phyloP scores from a whole-genome alignment of 495 filamentous ascomycete species.

The Apodospora peruviana region DNA sequence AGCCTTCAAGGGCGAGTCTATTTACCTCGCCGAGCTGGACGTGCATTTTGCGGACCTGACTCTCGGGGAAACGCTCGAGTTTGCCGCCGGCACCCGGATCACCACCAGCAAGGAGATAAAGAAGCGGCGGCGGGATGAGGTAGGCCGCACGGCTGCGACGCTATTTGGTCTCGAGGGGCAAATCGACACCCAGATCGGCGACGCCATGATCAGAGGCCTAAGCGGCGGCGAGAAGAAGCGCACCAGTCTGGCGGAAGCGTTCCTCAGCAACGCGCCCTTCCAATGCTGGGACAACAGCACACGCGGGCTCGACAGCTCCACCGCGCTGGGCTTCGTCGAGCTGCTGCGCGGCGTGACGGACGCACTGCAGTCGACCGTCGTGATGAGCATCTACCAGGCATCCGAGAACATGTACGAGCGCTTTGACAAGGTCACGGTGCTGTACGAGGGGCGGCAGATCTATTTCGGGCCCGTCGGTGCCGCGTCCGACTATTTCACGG shows the following conservation, averaged over 20 bases:
- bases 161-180: slow-evolving; percentile 21
- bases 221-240: slow-evolving; percentile 55
- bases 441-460: slow-evolving; percentile 60
- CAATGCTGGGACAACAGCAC: slow-evolving; percentile 64
- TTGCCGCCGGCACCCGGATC: slow-evolving; percentile 52
- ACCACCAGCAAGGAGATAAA: neutral
- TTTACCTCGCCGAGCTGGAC: slow-evolving; percentile 76
- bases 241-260: slow-evolving; percentile 45
- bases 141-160: slow-evolving; percentile 59
- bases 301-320: slow-evolving; percentile 67
- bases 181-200: slow-evolving; percentile 68
- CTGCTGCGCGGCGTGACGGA: slow-evolving; percentile 72
- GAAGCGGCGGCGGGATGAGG: neutral
- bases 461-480: slow-evolving; percentile 53
- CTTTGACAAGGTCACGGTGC: slow-evolving; percentile 61
- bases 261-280: slow-evolving; percentile 30
- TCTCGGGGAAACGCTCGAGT: slow-evolving; percentile 69
- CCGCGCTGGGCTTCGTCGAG: slow-evolving; percentile 67
- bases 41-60: slow-evolving; percentile 69
- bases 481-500: slow-evolving; percentile 54
- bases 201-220: slow-evolving; percentile 68
- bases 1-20: slow-evolving; percentile 67
- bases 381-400: slow-evolving; percentile 77
- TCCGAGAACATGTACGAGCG: slow-evolving; percentile 71
- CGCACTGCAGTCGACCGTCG: slow-evolving; percentile 62